phyloP scores from a whole-genome alignment of 345 rosid species.

The Eucalyptus regnans region DNA sequence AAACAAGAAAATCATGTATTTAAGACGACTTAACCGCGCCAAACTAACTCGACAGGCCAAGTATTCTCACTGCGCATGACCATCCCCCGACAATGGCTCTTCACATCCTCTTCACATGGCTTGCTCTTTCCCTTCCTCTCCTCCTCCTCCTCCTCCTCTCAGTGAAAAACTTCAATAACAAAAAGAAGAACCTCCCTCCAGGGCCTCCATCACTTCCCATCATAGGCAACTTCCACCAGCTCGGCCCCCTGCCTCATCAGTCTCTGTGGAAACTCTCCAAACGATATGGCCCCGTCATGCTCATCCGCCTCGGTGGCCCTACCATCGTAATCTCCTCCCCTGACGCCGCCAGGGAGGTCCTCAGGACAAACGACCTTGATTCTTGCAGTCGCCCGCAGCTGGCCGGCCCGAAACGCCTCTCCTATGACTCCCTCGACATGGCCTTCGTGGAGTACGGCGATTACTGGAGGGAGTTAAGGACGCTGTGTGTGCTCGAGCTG shows the following conservation, averaged over 20 bases:
- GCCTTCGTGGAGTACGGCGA: constrained; percentile 8
- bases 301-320: constrained; percentile 7
- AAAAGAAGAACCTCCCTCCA: neutral
- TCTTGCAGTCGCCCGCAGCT: constrained; percentile 1
- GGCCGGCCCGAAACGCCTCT: constrained; percentile 6
- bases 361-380: constrained; percentile 9
- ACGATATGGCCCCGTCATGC: constrained; percentile 15
- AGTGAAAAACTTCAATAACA: neutral
- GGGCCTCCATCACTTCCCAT: neutral
- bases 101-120: neutral
- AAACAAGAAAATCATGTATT: neutral
- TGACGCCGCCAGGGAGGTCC: constrained; percentile 1
- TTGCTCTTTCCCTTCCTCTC: neutral
- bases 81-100: neutral
- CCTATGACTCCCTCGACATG: constrained; percentile 16
- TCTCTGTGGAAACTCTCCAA: constrained; percentile 1
- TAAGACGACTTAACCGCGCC: neutral
- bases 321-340: constrained; percentile 10
- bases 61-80: neutral
- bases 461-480: constrained; percentile 12
- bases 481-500: constrained; percentile 10
- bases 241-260: constrained; percentile 1
- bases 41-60: neutral
- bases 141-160: neutral
- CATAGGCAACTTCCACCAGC: neutral